Conservation (phyloP, 352 stramenopile species). For the Elongisporangium senticosum region DNA sequence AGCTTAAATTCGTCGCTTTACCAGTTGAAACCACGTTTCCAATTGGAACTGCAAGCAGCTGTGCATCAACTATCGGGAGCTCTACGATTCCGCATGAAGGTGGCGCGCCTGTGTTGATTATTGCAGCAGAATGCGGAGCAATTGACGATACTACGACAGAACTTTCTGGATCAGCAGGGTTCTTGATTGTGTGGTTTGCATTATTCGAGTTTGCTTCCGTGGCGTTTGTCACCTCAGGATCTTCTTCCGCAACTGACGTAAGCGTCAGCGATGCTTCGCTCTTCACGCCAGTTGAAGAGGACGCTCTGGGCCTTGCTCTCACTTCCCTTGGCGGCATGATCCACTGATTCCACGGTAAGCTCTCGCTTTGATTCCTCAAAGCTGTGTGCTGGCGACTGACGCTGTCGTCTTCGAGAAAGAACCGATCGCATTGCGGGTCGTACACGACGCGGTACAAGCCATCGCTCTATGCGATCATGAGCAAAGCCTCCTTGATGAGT, state of each 20-base stretch:
- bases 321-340: slow-evolving; percentile 20
- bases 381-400: slow-evolving; percentile 2
- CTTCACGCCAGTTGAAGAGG: no score
- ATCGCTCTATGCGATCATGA: not conserved
- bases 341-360: slow-evolving; percentile 33
- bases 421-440: slow-evolving; percentile 34
- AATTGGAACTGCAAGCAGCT: not conserved
- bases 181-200: not conserved
- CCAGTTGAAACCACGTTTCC: not conserved
- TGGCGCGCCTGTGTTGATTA: not conserved
- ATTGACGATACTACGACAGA: not conserved
- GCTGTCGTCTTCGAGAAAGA: slow-evolving; percentile 34
- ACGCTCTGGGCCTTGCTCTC: not conserved
- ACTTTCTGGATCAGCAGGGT: not conserved
- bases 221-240: not conserved
- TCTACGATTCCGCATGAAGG: not conserved
- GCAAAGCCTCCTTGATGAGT: not conserved
- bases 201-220: not conserved
- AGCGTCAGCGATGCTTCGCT: no score
- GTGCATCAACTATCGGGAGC: not conserved
- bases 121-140: not conserved
- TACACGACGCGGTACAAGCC: slow-evolving; percentile 37
- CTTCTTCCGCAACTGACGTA: slow-evolving; percentile 9
- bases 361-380: slow-evolving; percentile 2
- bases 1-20: not conserved